Base-by-base conservation (phyloP, 257 asterid species). In the Datura wrightii region DNA sequence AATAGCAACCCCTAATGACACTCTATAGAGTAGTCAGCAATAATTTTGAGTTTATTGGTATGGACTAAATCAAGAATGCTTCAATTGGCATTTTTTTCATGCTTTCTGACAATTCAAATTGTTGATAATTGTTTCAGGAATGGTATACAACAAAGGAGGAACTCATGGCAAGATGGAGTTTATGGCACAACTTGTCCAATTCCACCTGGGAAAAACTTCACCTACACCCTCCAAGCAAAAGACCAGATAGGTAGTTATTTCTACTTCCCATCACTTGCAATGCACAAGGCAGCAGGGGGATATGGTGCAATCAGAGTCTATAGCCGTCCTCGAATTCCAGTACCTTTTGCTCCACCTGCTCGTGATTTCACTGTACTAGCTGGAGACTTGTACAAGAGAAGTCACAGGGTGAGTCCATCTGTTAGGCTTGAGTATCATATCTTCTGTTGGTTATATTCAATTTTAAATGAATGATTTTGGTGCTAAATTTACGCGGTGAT, bases 211-310 rank as follows among this genome's bases (percentile, higher is more conserved):
- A 95, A 85, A 89, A 95, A 88, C 89, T 93, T 93, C 93, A 97
- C 98, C 4, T 97, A 93, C 78, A 88, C 87, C 66, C 93, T 97
- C 86, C 98, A 97, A 89, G 94, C 96, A 41, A 97, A 97, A 88
- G 99, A 95, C 82, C 98, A 97, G 88, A 97, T 97, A 24, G 99
- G 98, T 5, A 93, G 92, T 69, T 95, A 92, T 79, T 97, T 90
- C 92, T 97, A 97, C 89, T 95, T 95, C 87, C 99, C 99, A 18
- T 94, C 98, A 6, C 90, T 92, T 50, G 90, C 85, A 52, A 84
- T 97, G 85, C 98, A 97, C 3, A 97, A 97, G 89, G 98, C 99
- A 18, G 96, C 95, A 6, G 98, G 99, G 79, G 99, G 93, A 5
- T 94, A 90, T 39, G 98, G 99, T 59, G 88, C 96, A 92, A 91